Evolutionary conservation across 2,329 filamentous ascomycete species (phyloP), one percentile per base, ranked within the genome.

Genomic region (Acrocalymma vagum): DNA sequence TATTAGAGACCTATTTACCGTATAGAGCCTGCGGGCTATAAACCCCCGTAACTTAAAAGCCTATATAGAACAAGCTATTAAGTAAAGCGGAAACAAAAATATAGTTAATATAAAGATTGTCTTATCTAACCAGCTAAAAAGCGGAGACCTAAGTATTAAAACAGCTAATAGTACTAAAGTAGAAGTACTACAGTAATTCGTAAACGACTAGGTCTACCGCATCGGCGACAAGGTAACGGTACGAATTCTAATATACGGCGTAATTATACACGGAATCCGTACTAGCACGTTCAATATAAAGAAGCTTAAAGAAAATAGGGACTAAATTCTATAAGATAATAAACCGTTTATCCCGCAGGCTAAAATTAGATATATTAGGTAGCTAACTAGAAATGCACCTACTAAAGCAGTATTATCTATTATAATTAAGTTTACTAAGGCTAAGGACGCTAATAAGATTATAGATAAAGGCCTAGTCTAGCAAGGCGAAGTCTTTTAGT

Each of bases 71-170:
- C 40, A 39, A 37, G 45, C 51, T 17, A 52, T 47, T 16, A 33
- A 43, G 22, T 29, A 57, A 13, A 48, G 51, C 34, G 42, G 47
- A 15, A 55, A 58, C 20, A 30, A 48, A 42, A 45, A 58, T 26
- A 46, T 55, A 42, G 44, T 9, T 10, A 48, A 32, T 22, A 15
- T 52, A 5, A 57, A 47, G 36, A 44, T 55, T 13, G 25, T 55
- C 28, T 53, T 29, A 9, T 45, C 44, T 23, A 58, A 58, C 36
- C 26, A 56, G 48, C 42, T 55, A 13, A 54, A 54, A 34, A 55
- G 54, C 33, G 32, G 50, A 35, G 45, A 51, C 38, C 38, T 55
- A 4, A 55, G 44, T 26, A 53, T 53, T 5, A 49, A 47, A 29
- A 53, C 37, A 47, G 49, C 31, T 8, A 30, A n/a, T 14, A 55